These are phyloP conservation scores for Lecanicillium sp. DNA, from an alignment of 2,329 filamentous ascomycete species.

Conservation along the genomic window DNA sequence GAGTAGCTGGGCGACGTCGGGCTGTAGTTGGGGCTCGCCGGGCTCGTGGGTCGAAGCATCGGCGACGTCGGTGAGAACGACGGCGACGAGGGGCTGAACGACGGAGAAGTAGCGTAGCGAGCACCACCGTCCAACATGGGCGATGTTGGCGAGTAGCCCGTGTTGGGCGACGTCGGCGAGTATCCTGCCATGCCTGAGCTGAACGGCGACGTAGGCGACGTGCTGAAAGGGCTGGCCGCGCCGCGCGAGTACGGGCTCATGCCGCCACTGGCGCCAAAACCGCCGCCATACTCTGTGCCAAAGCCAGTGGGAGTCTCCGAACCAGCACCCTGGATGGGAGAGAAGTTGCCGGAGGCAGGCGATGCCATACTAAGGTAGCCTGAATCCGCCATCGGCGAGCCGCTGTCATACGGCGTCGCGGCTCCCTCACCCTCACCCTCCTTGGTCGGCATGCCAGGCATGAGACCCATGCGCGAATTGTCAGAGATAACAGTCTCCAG, in stretches of 20 bases:
- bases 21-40: constrained; percentile 56
- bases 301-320: constrained; percentile 67
- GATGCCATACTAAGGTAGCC: constrained; percentile 60
- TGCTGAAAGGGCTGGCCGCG: constrained; percentile 70
- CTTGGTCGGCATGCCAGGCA: constrained; percentile 73
- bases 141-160: constrained; percentile 49
- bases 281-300: constrained; percentile 52
- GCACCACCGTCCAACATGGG: constrained; percentile 50
- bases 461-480: constrained; percentile 78
- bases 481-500: constrained; percentile 91
- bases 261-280: constrained; percentile 41
- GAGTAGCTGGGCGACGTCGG: constrained; percentile 62
- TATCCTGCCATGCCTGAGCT: constrained; percentile 53
- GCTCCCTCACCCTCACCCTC: constrained; percentile 72
- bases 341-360: constrained; percentile 62
- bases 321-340: constrained; percentile 68
- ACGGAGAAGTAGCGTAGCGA: constrained; percentile 53
- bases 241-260: constrained; percentile 59
- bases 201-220: constrained; percentile 62
- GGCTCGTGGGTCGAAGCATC: constrained; percentile 48
- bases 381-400: constrained; percentile 70
- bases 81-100: constrained; percentile 57
- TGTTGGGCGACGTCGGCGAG: constrained; percentile 70
- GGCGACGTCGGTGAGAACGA: constrained; percentile 60
- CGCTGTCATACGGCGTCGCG: constrained; percentile 89